phyloP scores from a whole-genome alignment of 208 protist genomes.

The Trypanosoma vivax region DNA sequence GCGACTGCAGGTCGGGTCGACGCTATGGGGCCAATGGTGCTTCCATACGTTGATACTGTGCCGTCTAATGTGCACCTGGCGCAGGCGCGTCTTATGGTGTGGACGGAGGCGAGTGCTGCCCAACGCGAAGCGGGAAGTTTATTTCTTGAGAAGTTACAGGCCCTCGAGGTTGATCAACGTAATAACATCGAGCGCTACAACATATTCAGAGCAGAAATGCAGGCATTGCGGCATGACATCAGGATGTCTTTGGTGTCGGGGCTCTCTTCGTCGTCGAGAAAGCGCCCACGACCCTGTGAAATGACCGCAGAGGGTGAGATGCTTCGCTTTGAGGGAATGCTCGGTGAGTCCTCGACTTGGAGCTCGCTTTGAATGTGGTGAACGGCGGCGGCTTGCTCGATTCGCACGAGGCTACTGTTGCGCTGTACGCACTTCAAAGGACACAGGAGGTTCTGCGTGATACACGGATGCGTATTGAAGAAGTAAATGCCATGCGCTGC shows the following conservation, averaged over 20 bases:
- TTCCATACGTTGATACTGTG: slow-evolving; percentile 15
- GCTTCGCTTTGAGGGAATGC: slow-evolving; percentile 32
- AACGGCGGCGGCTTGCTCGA: not conserved
- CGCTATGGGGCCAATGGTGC: slow-evolving; percentile 6
- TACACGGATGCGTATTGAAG: slow-evolving; percentile 10
- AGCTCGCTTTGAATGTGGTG: not conserved
- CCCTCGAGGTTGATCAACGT: not conserved
- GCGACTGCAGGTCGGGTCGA: no score
- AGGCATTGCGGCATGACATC: not conserved
- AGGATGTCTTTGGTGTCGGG: not conserved
- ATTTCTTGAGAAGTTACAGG: no score
- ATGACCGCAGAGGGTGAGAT: slow-evolving; percentile 14
- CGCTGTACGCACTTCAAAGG: slow-evolving; percentile 16
- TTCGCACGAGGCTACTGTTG: not conserved
- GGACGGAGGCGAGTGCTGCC: not conserved
- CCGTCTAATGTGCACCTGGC: not conserved
- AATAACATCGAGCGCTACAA: slow-evolving; percentile 6
- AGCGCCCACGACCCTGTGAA: slow-evolving; percentile 3
- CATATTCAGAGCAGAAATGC: slow-evolving; percentile 6
- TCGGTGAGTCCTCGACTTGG: slow-evolving; percentile 26
- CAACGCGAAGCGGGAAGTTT: not conserved
- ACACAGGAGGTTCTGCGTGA: slow-evolving; percentile 13
- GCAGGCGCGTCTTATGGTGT: slow-evolving; percentile 11
- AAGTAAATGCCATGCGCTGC: slow-evolving; percentile 26
- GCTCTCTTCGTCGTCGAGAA: not conserved